These are phyloP conservation scores for Neophaeococcomyces mojaviensis DNA, from an alignment of 2,329 filamentous ascomycete genomes.

Conservation along the genomic window DNA sequence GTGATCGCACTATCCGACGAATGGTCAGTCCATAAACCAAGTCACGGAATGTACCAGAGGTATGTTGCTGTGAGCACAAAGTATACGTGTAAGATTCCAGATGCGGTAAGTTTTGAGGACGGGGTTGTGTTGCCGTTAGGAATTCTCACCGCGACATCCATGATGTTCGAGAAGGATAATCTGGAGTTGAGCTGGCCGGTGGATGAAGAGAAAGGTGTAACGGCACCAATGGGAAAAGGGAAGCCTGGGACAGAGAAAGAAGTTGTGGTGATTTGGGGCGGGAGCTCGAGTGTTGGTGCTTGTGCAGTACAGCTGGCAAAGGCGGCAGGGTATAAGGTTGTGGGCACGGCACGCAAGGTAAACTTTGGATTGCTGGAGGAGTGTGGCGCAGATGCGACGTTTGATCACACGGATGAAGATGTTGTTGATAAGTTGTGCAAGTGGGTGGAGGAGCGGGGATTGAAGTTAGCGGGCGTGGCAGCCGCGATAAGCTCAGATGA, in stretches of 20 bases:
- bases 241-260: not conserved
- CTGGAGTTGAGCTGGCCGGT: conserved; percentile 22
- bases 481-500: conserved; percentile 22
- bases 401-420: conserved; percentile 1
- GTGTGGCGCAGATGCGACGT: conserved; percentile 1
- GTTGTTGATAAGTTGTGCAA: not conserved
- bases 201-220: not conserved
- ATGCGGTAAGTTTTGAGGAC: conserved; percentile 25
- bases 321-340: conserved; percentile 36
- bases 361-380: conserved; percentile 3
- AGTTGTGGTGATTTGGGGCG: conserved; percentile 35
- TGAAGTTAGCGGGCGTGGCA: not conserved
- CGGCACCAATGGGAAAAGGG: not conserved
- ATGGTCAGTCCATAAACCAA: not conserved
- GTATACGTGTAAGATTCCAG: conserved; percentile 25
- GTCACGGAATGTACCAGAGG: conserved; percentile 24
- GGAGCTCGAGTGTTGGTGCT: conserved; percentile 37
- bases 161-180: conserved; percentile 24
- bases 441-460: conserved; percentile 3
- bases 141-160: conserved; percentile 27
- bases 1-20: conserved; percentile 26
- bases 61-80: conserved; percentile 21
- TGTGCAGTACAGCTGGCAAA: conserved; percentile 36
- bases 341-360: conserved; percentile 26
- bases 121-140: conserved; percentile 31